Evolutionary conservation across 163 green algal genomes (phyloP).

Genomic region (Scenedesmus sp.): DNA sequence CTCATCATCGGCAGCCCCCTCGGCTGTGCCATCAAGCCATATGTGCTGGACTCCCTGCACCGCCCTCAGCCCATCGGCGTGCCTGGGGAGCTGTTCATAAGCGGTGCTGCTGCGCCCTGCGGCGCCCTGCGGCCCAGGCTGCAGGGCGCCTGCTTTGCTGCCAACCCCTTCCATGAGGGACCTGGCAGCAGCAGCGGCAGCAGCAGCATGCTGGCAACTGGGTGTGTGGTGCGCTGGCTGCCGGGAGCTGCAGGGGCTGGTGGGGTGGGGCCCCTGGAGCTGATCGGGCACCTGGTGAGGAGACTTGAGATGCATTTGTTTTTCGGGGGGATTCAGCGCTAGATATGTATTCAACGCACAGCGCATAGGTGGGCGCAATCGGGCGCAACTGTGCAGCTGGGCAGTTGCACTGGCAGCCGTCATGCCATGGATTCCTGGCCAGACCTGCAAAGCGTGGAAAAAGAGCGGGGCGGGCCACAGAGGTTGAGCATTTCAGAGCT

Average conservation of each 20-base stretch:
- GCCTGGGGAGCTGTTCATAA: slow-evolving; percentile 10
- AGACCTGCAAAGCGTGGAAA: no score
- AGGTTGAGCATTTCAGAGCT: no score
- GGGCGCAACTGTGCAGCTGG: no score
- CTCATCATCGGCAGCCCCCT: neutral
- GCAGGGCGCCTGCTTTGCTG: neutral
- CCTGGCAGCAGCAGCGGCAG: neutral
- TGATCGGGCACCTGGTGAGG: neutral
- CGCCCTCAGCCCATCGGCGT: neutral
- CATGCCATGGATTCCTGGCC: no score
- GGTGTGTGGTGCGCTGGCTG: slow-evolving; percentile 3
- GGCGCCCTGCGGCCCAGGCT: neutral
- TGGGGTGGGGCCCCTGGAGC: neutral
- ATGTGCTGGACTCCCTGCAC: neutral
- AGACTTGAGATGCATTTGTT: no score
- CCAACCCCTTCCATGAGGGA: neutral
- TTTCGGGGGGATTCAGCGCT: no score
- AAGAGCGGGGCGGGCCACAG: no score
- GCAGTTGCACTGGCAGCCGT: no score
- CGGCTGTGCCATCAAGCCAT: neutral
- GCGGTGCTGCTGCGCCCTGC: neutral
- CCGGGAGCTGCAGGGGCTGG: neutral
- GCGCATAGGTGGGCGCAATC: no score
- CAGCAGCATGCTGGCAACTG: slow-evolving; percentile 11
- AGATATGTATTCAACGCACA: no score